These are phyloP conservation scores for Psidium guajava DNA, from an alignment of 345 rosid genomes.

Conservation along the genomic window DNA sequence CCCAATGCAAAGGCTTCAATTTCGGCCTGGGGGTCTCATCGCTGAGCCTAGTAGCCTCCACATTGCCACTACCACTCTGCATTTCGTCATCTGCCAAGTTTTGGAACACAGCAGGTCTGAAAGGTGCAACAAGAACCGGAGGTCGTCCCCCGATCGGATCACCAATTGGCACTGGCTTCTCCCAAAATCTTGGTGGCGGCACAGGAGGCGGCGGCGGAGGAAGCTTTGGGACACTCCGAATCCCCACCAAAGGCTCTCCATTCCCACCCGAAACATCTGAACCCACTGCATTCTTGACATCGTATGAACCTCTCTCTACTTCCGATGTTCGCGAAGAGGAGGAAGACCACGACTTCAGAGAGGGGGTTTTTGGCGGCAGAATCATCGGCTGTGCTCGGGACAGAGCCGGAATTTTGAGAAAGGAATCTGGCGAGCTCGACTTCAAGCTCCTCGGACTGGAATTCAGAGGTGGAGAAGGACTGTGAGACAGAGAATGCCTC, in stretches of 20 bases:
- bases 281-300: neutral
- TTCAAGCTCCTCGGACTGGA: slow-evolving; percentile 27
- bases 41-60: slow-evolving; percentile 15
- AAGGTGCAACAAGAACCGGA: slow-evolving; percentile 26
- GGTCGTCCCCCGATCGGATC: slow-evolving; percentile 22
- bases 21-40: slow-evolving; percentile 57
- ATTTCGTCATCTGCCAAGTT: slow-evolving; percentile 8
- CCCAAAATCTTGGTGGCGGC: slow-evolving; percentile 54
- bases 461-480: slow-evolving; percentile 24
- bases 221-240: slow-evolving; percentile 17
- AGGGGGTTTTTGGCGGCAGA: slow-evolving; percentile 1
- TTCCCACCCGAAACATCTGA: slow-evolving; percentile 6
- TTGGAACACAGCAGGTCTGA: slow-evolving; percentile 20
- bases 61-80: slow-evolving; percentile 8
- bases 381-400: slow-evolving; percentile 1
- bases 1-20: slow-evolving; percentile 95
- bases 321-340: slow-evolving; percentile 8
- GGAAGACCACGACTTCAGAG: slow-evolving; percentile 11
- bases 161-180: slow-evolving; percentile 11
- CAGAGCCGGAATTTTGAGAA: slow-evolving; percentile 14
- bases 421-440: slow-evolving; percentile 33
- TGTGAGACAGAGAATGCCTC: slow-evolving; percentile 25
- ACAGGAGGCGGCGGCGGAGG: slow-evolving; percentile 77
- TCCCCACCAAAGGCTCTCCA: slow-evolving; percentile 4
- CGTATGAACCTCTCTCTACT: neutral